A percentile compares a stretch with the other conserved stretches of the same genome.
phyloP scores from a whole-genome alignment of 257 asterid genomes.

The Nemophila menziesii region DNA sequence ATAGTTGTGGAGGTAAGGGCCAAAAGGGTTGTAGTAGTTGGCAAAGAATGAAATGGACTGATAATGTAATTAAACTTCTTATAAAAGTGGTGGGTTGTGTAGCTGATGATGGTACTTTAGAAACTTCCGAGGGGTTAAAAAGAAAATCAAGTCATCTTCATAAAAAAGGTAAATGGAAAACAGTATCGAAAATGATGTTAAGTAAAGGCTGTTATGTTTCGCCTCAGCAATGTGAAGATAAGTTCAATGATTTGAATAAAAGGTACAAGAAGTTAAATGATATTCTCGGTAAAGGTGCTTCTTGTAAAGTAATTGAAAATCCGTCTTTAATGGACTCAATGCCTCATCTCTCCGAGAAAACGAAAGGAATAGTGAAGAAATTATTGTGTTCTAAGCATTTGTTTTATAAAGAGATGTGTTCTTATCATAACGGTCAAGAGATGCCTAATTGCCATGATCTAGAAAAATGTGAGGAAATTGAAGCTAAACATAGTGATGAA shows the following conservation, averaged over 20 bases:
- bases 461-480: slow-evolving; percentile 16
- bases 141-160: slow-evolving; percentile 21
- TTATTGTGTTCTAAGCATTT: slow-evolving; percentile 46
- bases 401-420: slow-evolving; percentile 50
- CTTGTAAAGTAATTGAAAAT: slow-evolving; percentile 44
- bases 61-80: slow-evolving; percentile 33
- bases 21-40: slow-evolving; percentile 34
- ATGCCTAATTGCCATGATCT: slow-evolving; percentile 26
- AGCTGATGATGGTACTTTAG: slow-evolving; percentile 35
- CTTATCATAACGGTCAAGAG: slow-evolving; percentile 44
- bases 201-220: slow-evolving; percentile 43
- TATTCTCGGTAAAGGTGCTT: slow-evolving; percentile 43
- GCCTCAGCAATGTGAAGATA: slow-evolving; percentile 60
- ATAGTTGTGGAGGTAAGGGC: slow-evolving; percentile 14
- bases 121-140: slow-evolving; percentile 19
- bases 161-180: slow-evolving; percentile 55
- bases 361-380: slow-evolving; percentile 39
- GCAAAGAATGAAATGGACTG: slow-evolving; percentile 64
- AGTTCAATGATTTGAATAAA: no score
- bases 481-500: slow-evolving; percentile 20
- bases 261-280: slow-evolving; percentile 50
- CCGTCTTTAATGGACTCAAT: slow-evolving; percentile 31
- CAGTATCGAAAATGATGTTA: slow-evolving; percentile 40
- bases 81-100: slow-evolving; percentile 44
- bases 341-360: slow-evolving; percentile 34